Evolutionary conservation across 352 stramenopile genomes (phyloP), one percentile per base, ranked within the genome.

Genomic region (Phytophthora pini): DNA sequence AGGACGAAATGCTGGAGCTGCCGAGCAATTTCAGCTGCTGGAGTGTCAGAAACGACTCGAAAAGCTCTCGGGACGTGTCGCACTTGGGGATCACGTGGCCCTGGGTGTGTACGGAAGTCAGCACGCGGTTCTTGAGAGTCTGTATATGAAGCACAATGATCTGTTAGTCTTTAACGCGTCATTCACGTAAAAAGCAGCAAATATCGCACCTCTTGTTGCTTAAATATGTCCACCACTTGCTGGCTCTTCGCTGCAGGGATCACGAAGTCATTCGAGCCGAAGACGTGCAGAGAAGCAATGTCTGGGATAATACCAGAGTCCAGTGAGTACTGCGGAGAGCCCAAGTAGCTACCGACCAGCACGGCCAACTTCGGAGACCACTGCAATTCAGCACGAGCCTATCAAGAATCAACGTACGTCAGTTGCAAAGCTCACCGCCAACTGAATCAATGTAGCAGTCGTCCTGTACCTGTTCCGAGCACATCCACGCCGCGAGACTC

Each of bases 11-110:
- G 27, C 43, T 68, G 61, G 57, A 41, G 22, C 24, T 60, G 36
- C 48, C 65, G 36, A 67, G 55, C 51, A 75, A 59, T 61, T 36
- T 48, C 44, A 67, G 51, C 22, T 72, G 62, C 57, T 82, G 62
- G 20, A 49, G 12, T 20, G 41, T 22, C 13, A 92, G 43, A 57
- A 92, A 92, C 47, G 71, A 73, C 41, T 88, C 68, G 67, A 90
- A 86, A 15, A 71, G 62, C 22, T 71, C 65, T 20, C 79, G 70
- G n/a, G 76, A 82, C 41, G 65, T 59, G 40, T 88, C 75, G 29
- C 79, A 86, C 59, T 95, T 95, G 39, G 87, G 87, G 44, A 93
- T 81, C 47, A 95, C 84, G 53, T 95, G 87, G 49, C 87, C 87
- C 67, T 93, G 83, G 51, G 64, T 76, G 71, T 95, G 87, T 27